Conservation (phyloP, 2,329 filamentous ascomycete genomes). For the Fusarium luffae region DNA sequence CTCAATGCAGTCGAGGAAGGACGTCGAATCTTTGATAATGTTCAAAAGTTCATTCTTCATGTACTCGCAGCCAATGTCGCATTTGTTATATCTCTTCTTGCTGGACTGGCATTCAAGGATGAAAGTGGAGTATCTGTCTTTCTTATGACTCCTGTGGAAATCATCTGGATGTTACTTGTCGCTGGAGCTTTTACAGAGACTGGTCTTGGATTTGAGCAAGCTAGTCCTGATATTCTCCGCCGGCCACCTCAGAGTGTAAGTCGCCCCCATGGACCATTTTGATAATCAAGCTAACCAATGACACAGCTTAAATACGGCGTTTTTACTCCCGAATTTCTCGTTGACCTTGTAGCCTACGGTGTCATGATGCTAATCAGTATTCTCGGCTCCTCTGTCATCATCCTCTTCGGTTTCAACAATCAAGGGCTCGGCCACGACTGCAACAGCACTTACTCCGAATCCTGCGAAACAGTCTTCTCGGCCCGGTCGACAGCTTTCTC, state of each 20-base stretch:
- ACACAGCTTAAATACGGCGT: constrained; percentile 61
- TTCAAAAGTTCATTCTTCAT: constrained; percentile 76
- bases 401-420: constrained; percentile 65
- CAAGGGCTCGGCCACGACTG: constrained; percentile 69
- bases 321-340: constrained; percentile 71
- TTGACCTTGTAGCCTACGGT: constrained; percentile 73
- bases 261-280: background rate
- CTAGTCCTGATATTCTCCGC: constrained; percentile 73
- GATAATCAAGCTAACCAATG: background rate
- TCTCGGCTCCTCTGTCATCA: constrained; percentile 66
- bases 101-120: constrained; percentile 77
- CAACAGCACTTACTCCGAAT: constrained; percentile 62
- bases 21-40: constrained; percentile 75
- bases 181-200: constrained; percentile 78
- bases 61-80: constrained; percentile 74
- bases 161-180: constrained; percentile 80
- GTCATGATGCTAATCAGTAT: constrained; percentile 71
- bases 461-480: constrained; percentile 69
- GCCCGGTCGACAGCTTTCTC: constrained; percentile 75
- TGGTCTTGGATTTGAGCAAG: constrained; percentile 76
- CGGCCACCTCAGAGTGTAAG: constrained; percentile 63
- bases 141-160: constrained; percentile 75
- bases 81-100: constrained; percentile 72
- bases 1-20: constrained; percentile 69
- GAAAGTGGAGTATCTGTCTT: constrained; percentile 71